Percentiles rank a stretch among this genome's conserved stretches.
phyloP scores from a whole-genome alignment of 495 filamentous ascomycete species.

The Umbilicaria muhlenbergii region DNA sequence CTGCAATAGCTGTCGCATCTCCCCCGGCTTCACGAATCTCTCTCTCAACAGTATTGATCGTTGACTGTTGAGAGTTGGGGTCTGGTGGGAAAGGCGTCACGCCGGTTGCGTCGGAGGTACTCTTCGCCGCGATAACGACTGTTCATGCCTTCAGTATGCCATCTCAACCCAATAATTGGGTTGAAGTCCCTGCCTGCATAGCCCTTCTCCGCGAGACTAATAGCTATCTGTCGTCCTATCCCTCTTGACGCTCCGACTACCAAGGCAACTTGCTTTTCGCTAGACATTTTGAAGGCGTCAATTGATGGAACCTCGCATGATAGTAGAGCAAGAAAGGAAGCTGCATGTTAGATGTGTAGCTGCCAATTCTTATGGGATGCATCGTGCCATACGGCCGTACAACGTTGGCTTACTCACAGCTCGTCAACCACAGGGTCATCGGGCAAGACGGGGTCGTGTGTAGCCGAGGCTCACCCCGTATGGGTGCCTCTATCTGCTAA shows the following conservation, averaged over 20 bases:
- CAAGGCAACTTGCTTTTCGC: conserved; percentile 38
- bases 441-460: too few relatives aligned
- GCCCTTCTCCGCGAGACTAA: conserved; percentile 54
- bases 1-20: conserved; percentile 46
- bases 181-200: conserved; percentile 41
- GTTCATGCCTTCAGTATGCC: neutral
- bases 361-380: neutral
- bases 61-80: conserved; percentile 65
- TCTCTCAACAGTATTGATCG: conserved; percentile 68
- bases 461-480: too few relatives aligned
- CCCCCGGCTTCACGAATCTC: conserved; percentile 59
- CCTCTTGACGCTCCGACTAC: conserved; percentile 62
- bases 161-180: neutral
- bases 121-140: conserved; percentile 78
- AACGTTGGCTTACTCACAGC: neutral
- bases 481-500: too few relatives aligned
- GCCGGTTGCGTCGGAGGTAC: conserved; percentile 44
- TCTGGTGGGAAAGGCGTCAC: conserved; percentile 55
- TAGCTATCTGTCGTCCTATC: conserved; percentile 65
- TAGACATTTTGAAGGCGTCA: conserved; percentile 10
- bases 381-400: neutral
- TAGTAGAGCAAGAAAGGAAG: neutral
- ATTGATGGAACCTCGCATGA: neutral
- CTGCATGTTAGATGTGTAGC: neutral
- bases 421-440: conserved; percentile 1